Evolutionary conservation across 345 rosid genomes (phyloP), one percentile per base, ranked within the genome.

Genomic region (Salix viminalis): DNA sequence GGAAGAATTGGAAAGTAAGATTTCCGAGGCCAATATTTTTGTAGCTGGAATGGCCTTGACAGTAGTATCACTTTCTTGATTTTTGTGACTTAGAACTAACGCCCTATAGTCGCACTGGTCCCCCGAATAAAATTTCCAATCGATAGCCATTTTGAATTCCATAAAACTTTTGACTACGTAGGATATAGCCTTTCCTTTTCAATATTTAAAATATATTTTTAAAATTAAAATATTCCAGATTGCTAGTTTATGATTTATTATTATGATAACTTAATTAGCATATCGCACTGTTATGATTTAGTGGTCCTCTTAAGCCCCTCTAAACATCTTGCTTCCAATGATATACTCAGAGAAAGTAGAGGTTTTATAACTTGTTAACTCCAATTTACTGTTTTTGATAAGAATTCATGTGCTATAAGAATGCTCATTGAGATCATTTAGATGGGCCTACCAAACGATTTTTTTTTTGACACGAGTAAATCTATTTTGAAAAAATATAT

Each of bases 261-360:
- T 58, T 75, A 82, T 78, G 78, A 83, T 84, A 69, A 62, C 84
- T 82, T 87, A 86, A 84, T 83, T 79, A 83, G 68, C 82, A 85
- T 68, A 84, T 86, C 85, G 77, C 73, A 86, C 87, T 87, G 88
- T 87, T 82, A 80, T 82, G 91, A 89, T 87, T 85, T 68, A 75
- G 91, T 84, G 92, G 88, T 82, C 91, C 87, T 82, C 18, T 56
- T 58, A 15, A 81, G 76, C 72, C 82, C 70, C 18, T 34, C 28
- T 73, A 46, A 23, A 37, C 32, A 3, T 54, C 61, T 58, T 46
- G 24, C 4, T 32, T 62, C 16, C 14, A 26, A 32, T 23, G 36
- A 23, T 52, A 58, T 67, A 39, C 60, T 54, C 13, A 72, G 58
- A 42, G 30, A 48, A 32, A 46, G 26, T 12, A 54, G 32, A 39